Percentiles rank a stretch among this genome's conserved stretches.
These are phyloP conservation scores for Periglandula ipomoeae DNA, from an alignment of 2,329 filamentous ascomycete genomes.

Conservation along the genomic window DNA sequence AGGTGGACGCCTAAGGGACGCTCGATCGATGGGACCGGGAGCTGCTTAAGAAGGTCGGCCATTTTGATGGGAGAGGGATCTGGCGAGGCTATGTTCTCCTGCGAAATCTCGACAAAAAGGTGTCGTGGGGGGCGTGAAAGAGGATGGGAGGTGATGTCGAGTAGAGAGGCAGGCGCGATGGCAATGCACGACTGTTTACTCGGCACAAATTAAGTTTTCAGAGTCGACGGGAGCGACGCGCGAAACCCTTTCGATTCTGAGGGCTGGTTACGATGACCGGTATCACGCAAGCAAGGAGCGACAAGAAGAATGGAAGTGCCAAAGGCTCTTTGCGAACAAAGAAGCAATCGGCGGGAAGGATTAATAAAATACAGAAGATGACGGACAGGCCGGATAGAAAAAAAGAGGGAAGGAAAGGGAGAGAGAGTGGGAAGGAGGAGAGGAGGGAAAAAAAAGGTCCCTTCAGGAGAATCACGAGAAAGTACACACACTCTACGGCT, in stretches of 20 bases:
- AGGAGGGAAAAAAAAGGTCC: conserved; percentile 4
- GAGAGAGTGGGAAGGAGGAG: conserved; percentile 12
- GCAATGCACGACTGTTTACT: background rate
- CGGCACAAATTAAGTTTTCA: conserved; percentile 7
- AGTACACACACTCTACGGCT: background rate
- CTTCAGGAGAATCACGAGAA: conserved; percentile 2
- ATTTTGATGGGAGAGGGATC: conserved; percentile 22
- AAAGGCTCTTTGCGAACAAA: conserved; percentile 1
- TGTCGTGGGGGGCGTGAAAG: background rate
- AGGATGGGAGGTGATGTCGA: background rate
- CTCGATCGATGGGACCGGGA: conserved; percentile 73
- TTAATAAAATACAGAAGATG: conserved; percentile 15
- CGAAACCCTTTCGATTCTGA: background rate
- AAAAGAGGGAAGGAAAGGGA: conserved; percentile 13
- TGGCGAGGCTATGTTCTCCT: background rate
- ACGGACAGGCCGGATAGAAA: conserved; percentile 11
- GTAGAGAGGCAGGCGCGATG: background rate
- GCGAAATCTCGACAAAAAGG: background rate
- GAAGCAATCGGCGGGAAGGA: background rate
- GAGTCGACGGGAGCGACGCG: conserved; percentile 1
- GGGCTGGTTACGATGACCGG: conserved; percentile 2
- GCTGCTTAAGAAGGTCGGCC: conserved; percentile 40
- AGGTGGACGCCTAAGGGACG: conserved; percentile 83
- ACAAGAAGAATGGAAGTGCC: conserved; percentile 23
- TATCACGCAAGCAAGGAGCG: conserved; percentile 22